These are phyloP conservation scores for Monosporascus sp. DNA, from an alignment of 2,329 filamentous ascomycete genomes.

Conservation along the genomic window DNA sequence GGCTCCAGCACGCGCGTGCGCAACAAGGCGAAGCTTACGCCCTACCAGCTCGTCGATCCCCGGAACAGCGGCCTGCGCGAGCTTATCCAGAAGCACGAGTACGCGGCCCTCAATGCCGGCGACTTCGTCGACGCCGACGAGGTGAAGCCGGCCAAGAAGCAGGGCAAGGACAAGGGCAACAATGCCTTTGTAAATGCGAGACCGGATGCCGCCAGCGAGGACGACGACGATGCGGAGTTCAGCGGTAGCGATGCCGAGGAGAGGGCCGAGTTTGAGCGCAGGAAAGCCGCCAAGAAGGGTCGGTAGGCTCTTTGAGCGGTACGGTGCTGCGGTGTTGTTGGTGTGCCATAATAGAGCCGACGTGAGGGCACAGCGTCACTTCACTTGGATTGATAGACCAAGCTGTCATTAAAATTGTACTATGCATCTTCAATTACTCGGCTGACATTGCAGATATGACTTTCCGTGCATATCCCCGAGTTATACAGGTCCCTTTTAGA, in stretches of 20 bases:
- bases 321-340: no score
- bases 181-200: constrained; percentile 11
- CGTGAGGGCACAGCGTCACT: no score
- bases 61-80: constrained; percentile 56
- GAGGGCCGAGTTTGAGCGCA: constrained; percentile 55
- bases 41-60: constrained; percentile 69
- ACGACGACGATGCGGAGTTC: constrained; percentile 55
- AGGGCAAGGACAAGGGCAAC: constrained; percentile 13
- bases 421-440: no score
- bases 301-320: constrained; percentile 12
- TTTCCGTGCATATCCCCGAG: no score
- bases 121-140: constrained; percentile 46
- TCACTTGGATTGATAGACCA: no score
- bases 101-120: constrained; percentile 52
- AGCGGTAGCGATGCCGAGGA: constrained; percentile 62
- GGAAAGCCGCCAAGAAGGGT: constrained; percentile 29
- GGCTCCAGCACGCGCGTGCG: constrained; percentile 53
- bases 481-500: no score
- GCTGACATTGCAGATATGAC: no score
- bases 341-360: no score
- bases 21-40: constrained; percentile 70
- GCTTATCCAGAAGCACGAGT: constrained; percentile 67
- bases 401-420: no score
- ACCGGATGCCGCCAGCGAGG: constrained; percentile 27
- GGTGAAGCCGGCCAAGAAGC: constrained; percentile 9